phyloP scores from a whole-genome alignment of 176 grass and related monocot genomes.

The Hordeum vulgare region MorexV3_pseudomolecules_assembly NC_058522.1:412470081-412470580 shows the following conservation, averaged over 20 bases:
- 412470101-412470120: neutral
- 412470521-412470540: neutral
- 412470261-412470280: slow-evolving; percentile 34
- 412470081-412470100: neutral
- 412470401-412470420: neutral
- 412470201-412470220: neutral
- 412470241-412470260: slow-evolving; percentile 28
- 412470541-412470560: neutral
- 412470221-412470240: neutral
- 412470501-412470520: neutral
- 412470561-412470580: neutral
- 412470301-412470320: neutral
- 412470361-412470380: slow-evolving; percentile 23
- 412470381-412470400: slow-evolving; percentile 1
- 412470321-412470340: slow-evolving; percentile 27
- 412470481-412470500: no score
- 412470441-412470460: neutral
- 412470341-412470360: slow-evolving; percentile 37
- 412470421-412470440: neutral
- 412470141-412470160: neutral
- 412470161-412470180: neutral
- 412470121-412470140: neutral
- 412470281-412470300: slow-evolving; percentile 24
- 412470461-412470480: neutral
- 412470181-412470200: neutral